Percentiles rank a stretch among this genome's conserved stretches.
These are phyloP conservation scores for Citrus sp. DNA, from an alignment of 345 rosid genomes.

Conservation along the genomic window DNA sequence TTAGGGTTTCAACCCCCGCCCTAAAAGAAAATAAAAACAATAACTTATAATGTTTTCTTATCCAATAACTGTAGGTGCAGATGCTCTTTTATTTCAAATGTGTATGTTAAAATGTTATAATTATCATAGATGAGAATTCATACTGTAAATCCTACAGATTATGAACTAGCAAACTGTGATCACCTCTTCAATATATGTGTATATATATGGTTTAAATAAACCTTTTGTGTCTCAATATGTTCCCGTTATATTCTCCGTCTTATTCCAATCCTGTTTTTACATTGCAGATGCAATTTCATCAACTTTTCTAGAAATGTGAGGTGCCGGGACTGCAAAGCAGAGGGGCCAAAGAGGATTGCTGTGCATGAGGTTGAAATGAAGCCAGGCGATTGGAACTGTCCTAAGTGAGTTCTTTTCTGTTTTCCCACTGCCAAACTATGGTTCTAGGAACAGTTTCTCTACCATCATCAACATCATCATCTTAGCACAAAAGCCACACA, in stretches of 20 bases:
- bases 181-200: neutral
- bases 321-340: slow-evolving; percentile 63
- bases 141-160: neutral
- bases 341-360: slow-evolving; percentile 49
- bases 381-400: slow-evolving; percentile 82
- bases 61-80: neutral
- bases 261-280: slow-evolving; percentile 13
- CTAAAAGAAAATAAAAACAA: no score
- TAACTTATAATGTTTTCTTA: neutral
- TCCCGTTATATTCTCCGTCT: neutral
- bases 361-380: slow-evolving; percentile 50
- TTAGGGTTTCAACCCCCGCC: neutral
- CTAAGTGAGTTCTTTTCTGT: slow-evolving; percentile 38
- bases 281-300: slow-evolving; percentile 56
- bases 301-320: slow-evolving; percentile 59
- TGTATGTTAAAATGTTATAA: neutral
- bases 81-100: neutral
- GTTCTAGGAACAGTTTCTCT: neutral
- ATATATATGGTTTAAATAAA: neutral
- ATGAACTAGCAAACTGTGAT: neutral
- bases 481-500: neutral
- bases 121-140: neutral
- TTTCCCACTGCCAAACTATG: neutral
- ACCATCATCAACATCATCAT: neutral
- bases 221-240: neutral